phyloP scores from a whole-genome alignment of 2,329 filamentous ascomycete species.

The Exophiala bonariae region DNA sequence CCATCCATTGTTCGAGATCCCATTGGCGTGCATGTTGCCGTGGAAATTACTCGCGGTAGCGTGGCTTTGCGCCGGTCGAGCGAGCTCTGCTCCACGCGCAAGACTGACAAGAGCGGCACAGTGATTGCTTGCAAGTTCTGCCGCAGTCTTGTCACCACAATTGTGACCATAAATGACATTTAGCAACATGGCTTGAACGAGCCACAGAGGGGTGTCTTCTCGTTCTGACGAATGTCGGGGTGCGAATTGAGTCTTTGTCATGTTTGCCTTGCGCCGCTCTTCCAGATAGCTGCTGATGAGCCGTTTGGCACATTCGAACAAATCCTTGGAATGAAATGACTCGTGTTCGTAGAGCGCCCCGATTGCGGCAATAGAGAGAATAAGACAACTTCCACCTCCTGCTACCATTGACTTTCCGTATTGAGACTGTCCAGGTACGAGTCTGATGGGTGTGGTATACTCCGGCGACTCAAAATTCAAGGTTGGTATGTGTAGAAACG shows the following conservation, averaged over 20 bases:
- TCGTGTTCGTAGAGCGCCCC: conserved; percentile 88
- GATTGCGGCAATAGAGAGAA: conserved; percentile 84
- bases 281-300: conserved; percentile 93
- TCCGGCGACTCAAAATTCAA: conserved; percentile 82
- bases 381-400: conserved; percentile 81
- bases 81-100: conserved; percentile 81
- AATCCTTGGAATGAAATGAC: conserved; percentile 71
- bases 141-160: conserved; percentile 85
- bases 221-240: conserved; percentile 26
- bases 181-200: conserved; percentile 94
- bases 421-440: conserved; percentile 53
- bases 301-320: conserved; percentile 92
- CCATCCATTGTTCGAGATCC: conserved; percentile 45
- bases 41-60: conserved; percentile 31
- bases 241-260: conserved; percentile 60
- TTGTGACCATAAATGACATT: conserved; percentile 96
- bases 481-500: conserved; percentile 91
- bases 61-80: conserved; percentile 43
- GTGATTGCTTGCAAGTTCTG: conserved; percentile 89
- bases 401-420: conserved; percentile 57
- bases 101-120: conserved; percentile 88
- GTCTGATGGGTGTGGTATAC: conserved; percentile 61
- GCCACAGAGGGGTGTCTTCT: conserved; percentile 77
- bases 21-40: conserved; percentile 41
- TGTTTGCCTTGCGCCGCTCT: conserved; percentile 82